These are phyloP conservation scores for Noccaea bulbosa DNA, from an alignment of 345 rosid genomes.

Conservation along the genomic window DNA sequence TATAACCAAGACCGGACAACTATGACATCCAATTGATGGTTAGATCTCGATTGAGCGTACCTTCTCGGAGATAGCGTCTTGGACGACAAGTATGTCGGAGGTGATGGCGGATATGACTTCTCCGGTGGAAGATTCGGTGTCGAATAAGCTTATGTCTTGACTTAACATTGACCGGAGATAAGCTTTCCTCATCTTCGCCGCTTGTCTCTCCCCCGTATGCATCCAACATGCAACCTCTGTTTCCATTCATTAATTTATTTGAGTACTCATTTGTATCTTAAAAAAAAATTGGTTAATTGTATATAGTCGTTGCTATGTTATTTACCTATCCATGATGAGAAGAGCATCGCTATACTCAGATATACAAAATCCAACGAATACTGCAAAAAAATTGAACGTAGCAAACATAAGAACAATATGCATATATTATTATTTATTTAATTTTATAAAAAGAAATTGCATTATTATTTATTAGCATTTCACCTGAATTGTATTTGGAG, in stretches of 20 bases:
- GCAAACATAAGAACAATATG: background rate
- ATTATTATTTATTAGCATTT: background rate
- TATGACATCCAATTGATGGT: background rate
- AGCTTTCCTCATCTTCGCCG: constrained; percentile 92
- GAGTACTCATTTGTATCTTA: background rate
- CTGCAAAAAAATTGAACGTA: constrained; percentile 50
- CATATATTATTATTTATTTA: background rate
- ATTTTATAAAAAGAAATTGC: no score
- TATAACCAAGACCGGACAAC: background rate
- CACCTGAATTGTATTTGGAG: background rate
- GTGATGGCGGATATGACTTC: constrained; percentile 90
- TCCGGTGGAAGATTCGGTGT: constrained; percentile 90
- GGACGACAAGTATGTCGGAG: constrained; percentile 81
- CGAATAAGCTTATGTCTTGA: constrained; percentile 88
- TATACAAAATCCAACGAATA: constrained; percentile 96
- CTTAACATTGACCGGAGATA: constrained; percentile 75
- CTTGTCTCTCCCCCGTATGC: constrained; percentile 95
- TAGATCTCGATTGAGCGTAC: constrained; percentile 40
- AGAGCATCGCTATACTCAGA: constrained; percentile 80
- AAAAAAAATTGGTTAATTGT: background rate
- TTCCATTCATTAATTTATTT: constrained; percentile 1
- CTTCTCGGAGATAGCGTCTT: constrained; percentile 97
- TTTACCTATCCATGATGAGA: constrained; percentile 91
- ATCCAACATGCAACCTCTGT: constrained; percentile 99
- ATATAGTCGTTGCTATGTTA: background rate